Conservation (phyloP, 208 protist genomes). For the Vickermania ingenoplastis region DNA sequence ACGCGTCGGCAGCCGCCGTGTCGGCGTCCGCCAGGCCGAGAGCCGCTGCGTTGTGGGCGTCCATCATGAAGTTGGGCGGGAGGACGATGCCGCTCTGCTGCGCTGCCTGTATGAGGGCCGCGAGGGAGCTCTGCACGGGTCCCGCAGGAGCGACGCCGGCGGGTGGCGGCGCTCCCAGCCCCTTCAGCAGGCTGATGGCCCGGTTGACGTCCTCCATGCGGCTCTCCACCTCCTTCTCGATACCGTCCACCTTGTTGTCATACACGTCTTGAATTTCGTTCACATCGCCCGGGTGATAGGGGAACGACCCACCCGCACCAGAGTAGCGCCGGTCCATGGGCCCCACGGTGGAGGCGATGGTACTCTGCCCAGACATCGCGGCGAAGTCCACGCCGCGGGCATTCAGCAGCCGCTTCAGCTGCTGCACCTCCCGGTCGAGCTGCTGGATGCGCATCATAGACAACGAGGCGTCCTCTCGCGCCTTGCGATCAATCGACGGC, state of each 20-base stretch:
- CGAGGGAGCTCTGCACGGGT: neutral
- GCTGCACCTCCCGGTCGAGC: conserved; percentile 55
- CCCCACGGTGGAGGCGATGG: neutral
- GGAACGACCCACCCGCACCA: neutral
- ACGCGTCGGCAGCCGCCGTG: neutral
- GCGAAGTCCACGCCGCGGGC: neutral
- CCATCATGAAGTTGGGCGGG: neutral
- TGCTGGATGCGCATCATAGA: conserved; percentile 80
- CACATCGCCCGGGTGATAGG: neutral
- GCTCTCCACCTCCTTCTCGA: conserved; percentile 75
- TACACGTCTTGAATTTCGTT: conserved; percentile 46
- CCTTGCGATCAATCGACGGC: conserved; percentile 66
- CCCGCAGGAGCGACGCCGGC: neutral
- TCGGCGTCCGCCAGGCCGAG: neutral
- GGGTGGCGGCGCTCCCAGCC: neutral
- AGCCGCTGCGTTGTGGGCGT: neutral
- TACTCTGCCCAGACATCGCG: no score
- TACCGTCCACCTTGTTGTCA: conserved; percentile 32
- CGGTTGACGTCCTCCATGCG: conserved; percentile 83
- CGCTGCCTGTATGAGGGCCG: neutral
- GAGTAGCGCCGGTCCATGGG: neutral
- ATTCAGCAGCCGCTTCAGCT: conserved; percentile 27
- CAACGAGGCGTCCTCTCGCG: conserved; percentile 72
- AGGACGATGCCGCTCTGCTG: neutral
- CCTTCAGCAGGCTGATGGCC: conserved; percentile 51